phyloP scores from a whole-genome alignment of 2,329 filamentous ascomycete species.

The Apiospora rasikravindrae region DNA sequence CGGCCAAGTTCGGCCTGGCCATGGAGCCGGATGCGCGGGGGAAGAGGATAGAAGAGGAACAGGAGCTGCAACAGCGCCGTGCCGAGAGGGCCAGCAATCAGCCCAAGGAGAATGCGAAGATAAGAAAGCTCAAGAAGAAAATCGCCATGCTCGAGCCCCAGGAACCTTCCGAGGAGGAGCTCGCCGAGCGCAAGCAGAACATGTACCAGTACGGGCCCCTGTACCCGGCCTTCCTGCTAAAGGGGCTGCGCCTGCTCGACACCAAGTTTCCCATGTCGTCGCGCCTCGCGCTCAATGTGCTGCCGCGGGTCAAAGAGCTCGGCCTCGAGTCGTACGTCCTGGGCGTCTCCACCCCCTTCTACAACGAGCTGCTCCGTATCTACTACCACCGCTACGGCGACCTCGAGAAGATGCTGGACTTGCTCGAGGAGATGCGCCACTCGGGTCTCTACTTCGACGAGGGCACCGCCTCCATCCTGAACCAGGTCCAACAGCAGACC shows the following conservation, averaged over 20 bases:
- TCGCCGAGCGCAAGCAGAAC: constrained; percentile 39
- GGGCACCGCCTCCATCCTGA: constrained; percentile 48
- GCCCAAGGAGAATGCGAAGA: constrained; percentile 11
- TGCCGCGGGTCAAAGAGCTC: constrained; percentile 39
- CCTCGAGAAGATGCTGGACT: constrained; percentile 55
- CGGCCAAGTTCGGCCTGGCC: constrained; percentile 58
- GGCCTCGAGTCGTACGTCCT: constrained; percentile 65
- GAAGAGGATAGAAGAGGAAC: background rate
- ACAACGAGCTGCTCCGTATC: constrained; percentile 68
- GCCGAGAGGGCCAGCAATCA: background rate
- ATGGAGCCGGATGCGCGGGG: constrained; percentile 17
- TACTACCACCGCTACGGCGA: constrained; percentile 68
- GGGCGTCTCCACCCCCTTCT: constrained; percentile 72
- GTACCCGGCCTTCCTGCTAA: constrained; percentile 66
- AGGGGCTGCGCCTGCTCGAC: constrained; percentile 62
- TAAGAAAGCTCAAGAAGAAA: constrained; percentile 24
- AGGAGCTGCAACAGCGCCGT: background rate
- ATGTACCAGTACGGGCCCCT: constrained; percentile 67
- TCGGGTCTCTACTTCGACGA: constrained; percentile 64
- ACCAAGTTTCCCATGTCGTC: constrained; percentile 53
- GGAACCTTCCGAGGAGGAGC: background rate
- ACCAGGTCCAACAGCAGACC: constrained; percentile 37
- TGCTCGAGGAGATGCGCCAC: constrained; percentile 70
- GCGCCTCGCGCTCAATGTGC: constrained; percentile 43
- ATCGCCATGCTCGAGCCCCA: constrained; percentile 1